phyloP scores from a whole-genome alignment of 805 yeast genomes.

The Lipomyces japonicus region DNA sequence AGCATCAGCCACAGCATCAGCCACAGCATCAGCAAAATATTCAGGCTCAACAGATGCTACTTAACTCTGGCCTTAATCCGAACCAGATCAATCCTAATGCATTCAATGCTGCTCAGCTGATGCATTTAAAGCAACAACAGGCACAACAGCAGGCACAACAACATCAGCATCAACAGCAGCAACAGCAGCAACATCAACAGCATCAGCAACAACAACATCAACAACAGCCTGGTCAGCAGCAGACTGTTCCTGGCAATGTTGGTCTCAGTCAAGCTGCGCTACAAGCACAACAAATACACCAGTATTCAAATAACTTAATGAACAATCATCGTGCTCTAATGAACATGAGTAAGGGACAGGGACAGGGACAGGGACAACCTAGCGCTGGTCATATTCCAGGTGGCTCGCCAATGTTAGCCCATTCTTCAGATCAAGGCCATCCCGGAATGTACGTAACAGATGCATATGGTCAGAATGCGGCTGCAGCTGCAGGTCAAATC shows the following conservation, averaged over 20 bases:
- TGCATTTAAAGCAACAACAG: conserved; percentile 32
- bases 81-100: conserved; percentile 7
- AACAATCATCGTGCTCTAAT: conserved; percentile 23
- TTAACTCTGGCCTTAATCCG: conserved; percentile 29
- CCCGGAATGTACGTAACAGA: conserved; percentile 23
- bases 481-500: conserved; percentile 22
- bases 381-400: conserved; percentile 16
- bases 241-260: conserved; percentile 1
- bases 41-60: conserved; percentile 29
- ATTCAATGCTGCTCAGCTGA: conserved; percentile 31
- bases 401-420: conserved; percentile 21
- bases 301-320: conserved; percentile 16
- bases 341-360: conserved; percentile 19
- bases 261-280: conserved; percentile 1
- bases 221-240: conserved; percentile 16
- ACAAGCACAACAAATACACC: conserved; percentile 30
- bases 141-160: conserved; percentile 21
- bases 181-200: conserved; percentile 26
- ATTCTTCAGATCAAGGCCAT: conserved; percentile 18
- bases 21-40: conserved; percentile 12
- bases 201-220: conserved; percentile 34
- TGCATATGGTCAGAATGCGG: conserved; percentile 23
- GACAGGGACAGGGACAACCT: conserved; percentile 5
- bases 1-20: conserved; percentile 20
- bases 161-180: conserved; percentile 2